These are phyloP conservation scores for Leucogyrophana mollusca DNA, from an alignment of 768 basidiomycete genomes.

Conservation along the genomic window DNA sequence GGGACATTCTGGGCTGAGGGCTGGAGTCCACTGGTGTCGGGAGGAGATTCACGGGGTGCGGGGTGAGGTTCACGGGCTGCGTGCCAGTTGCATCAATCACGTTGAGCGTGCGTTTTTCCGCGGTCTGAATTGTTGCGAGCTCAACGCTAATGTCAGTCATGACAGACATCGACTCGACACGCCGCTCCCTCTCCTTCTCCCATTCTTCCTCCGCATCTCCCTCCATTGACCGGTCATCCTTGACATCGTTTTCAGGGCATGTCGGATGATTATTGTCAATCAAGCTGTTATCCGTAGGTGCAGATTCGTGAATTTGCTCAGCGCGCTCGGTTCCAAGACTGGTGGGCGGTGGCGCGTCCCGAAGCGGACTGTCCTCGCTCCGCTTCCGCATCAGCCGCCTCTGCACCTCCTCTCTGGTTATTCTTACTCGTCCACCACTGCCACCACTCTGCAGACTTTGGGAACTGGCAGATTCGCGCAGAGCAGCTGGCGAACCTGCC, in stretches of 20 bases:
- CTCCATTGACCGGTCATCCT: conserved; percentile 5
- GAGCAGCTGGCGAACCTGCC: conserved; percentile 17
- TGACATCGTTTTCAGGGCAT: neutral
- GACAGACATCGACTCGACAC: conserved; percentile 38
- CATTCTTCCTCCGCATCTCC: conserved; percentile 15
- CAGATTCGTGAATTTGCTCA: neutral
- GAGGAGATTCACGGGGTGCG: conserved; percentile 7
- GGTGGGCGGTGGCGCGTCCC: conserved; percentile 12
- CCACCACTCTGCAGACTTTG: neutral
- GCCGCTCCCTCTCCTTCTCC: conserved; percentile 29
- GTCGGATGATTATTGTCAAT: neutral
- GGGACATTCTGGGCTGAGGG: neutral
- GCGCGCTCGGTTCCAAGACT: conserved; percentile 5
- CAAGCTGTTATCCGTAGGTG: neutral
- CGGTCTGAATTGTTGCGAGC: conserved; percentile 48
- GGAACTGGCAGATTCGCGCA: neutral
- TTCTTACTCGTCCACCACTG: conserved; percentile 29
- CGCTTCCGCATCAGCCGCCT: conserved; percentile 44
- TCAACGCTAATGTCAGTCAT: conserved; percentile 41
- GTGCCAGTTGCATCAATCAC: conserved; percentile 4
- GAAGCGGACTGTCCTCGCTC: conserved; percentile 42
- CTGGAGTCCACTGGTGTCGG: neutral
- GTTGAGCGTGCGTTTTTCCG: conserved; percentile 38
- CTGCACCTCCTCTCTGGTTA: conserved; percentile 55
- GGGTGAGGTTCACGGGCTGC: neutral